phyloP scores from a whole-genome alignment of 202 grass and related monocot species.

The Eragrostis tef region DNA sequence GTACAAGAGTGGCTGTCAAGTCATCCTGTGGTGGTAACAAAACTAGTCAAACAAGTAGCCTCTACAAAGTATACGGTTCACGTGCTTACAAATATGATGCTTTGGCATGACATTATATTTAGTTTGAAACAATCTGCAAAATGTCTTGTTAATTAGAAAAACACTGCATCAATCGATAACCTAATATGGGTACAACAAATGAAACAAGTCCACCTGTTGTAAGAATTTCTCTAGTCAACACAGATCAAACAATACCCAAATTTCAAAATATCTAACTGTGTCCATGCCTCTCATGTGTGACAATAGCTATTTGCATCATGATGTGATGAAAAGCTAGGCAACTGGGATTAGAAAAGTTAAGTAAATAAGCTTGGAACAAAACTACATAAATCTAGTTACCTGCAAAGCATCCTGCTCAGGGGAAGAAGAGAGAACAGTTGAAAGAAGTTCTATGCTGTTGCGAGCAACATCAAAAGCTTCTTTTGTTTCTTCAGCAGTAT shows the following conservation, averaged over 20 bases:
- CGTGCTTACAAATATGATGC: not conserved
- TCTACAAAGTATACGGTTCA: constrained; percentile 3
- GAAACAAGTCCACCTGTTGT: constrained; percentile 23
- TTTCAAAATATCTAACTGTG: not conserved
- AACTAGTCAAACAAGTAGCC: constrained; percentile 41
- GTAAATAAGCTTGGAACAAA: constrained; percentile 3
- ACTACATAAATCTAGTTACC: constrained; percentile 56
- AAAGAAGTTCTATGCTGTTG: constrained; percentile 97
- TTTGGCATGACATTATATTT: not conserved
- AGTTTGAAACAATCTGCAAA: constrained; percentile 4
- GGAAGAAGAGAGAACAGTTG: constrained; percentile 88
- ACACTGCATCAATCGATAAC: not conserved
- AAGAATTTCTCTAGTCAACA: not conserved
- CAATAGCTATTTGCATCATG: not conserved
- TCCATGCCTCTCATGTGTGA: not conserved
- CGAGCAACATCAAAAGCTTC: constrained; percentile 92
- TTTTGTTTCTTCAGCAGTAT: constrained; percentile 77
- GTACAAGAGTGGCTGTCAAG: constrained; percentile 79
- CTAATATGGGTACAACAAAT: not conserved
- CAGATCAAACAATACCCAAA: not conserved
- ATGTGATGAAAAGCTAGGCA: constrained; percentile 15
- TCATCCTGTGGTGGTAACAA: constrained; percentile 67
- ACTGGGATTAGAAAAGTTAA: not conserved
- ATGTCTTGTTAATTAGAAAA: not conserved
- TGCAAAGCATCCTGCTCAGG: constrained; percentile 92